phyloP scores from a whole-genome alignment of 495 filamentous ascomycete species.

The Achaetomiella virescens region DNA sequence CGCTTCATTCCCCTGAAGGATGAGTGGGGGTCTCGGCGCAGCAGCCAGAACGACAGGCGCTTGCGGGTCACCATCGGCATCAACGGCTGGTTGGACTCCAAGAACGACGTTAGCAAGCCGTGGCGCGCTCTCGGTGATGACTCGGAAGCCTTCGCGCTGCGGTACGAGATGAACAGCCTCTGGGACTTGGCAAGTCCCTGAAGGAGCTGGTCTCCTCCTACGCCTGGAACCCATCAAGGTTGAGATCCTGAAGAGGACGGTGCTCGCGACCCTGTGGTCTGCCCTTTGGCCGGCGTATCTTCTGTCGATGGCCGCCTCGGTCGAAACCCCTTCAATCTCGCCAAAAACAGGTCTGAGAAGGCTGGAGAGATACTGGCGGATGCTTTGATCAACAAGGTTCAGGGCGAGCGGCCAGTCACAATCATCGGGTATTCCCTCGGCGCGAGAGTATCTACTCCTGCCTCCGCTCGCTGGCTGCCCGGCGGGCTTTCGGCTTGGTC shows the following conservation, averaged over 20 bases:
- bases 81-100: slow-evolving; percentile 70
- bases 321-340: slow-evolving; percentile 86
- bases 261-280: slow-evolving; percentile 65
- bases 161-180: slow-evolving; percentile 70
- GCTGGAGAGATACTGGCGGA: slow-evolving; percentile 78
- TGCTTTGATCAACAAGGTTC: slow-evolving; percentile 73
- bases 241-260: slow-evolving; percentile 68
- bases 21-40: slow-evolving; percentile 32
- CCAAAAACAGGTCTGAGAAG: slow-evolving; percentile 71
- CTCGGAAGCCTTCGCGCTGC: slow-evolving; percentile 73
- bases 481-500: slow-evolving; percentile 70
- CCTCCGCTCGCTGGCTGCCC: slow-evolving; percentile 58
- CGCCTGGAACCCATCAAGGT: slow-evolving; percentile 64
- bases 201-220: slow-evolving; percentile 59
- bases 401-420: slow-evolving; percentile 80
- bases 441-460: slow-evolving; percentile 73
- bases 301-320: slow-evolving; percentile 54
- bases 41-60: slow-evolving; percentile 38
- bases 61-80: slow-evolving; percentile 78
- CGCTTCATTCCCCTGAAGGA: slow-evolving; percentile 68
- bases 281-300: slow-evolving; percentile 72
- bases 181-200: slow-evolving; percentile 69
- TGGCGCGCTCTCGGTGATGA: slow-evolving; percentile 66
- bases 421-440: slow-evolving; percentile 81
- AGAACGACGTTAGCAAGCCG: slow-evolving; percentile 63